phyloP scores from a whole-genome alignment of 257 asterid genomes.

The Solanum appendiculatum region DNA sequence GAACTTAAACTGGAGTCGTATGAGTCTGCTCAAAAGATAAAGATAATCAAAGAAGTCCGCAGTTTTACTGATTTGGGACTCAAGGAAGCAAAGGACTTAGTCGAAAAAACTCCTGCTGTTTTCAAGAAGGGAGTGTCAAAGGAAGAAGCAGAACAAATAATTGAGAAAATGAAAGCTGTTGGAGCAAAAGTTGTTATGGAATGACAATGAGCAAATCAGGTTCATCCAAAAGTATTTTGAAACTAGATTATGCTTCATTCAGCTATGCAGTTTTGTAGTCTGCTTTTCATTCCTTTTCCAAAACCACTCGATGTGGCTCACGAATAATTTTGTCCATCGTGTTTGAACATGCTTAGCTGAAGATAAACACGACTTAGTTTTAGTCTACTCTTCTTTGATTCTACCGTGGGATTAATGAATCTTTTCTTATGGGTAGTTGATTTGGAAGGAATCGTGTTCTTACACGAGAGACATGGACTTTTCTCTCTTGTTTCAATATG shows the following conservation, averaged over 20 bases:
- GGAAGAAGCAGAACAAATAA: constrained; percentile 36
- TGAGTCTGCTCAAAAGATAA: constrained; percentile 62
- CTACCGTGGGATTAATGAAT: neutral
- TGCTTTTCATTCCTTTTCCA: neutral
- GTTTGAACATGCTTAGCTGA: neutral
- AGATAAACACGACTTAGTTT: neutral
- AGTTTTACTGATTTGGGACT: constrained; percentile 33
- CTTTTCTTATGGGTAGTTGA: neutral
- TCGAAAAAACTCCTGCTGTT: constrained; percentile 35
- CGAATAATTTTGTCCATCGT: neutral
- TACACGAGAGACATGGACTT: neutral
- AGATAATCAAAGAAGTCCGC: constrained; percentile 51
- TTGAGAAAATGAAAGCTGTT: constrained; percentile 34
- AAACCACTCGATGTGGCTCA: neutral
- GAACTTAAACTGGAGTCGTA: constrained; percentile 67
- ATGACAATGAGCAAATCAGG: neutral
- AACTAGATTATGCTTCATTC: neutral
- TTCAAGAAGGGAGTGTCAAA: constrained; percentile 33
- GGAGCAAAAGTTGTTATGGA: constrained; percentile 37
- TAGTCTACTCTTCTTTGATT: neutral
- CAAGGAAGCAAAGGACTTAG: constrained; percentile 38
- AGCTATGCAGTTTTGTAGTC: neutral
- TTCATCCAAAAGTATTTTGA: neutral
- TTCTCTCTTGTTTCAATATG: neutral
- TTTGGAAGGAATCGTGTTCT: neutral